These are phyloP conservation scores for Aspergillus niger DNA, from an alignment of 2,329 filamentous ascomycete species.

Conservation along the genomic window DNA sequence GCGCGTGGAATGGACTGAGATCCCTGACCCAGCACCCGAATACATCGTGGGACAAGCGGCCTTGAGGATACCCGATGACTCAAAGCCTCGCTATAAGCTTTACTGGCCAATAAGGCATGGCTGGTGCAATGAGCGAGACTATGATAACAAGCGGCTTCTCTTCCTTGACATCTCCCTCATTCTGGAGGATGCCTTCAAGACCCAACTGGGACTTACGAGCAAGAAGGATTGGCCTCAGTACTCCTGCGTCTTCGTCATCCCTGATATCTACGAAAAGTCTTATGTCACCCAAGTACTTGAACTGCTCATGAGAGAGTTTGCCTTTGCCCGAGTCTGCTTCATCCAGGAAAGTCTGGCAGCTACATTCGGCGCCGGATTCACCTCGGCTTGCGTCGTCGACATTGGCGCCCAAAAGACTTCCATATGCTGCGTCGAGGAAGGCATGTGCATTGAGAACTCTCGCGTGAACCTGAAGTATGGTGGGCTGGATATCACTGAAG, in stretches of 20 bases:
- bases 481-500: constrained; percentile 88
- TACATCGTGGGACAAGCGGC: constrained; percentile 83
- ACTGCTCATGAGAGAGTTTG: constrained; percentile 84
- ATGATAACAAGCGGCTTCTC: constrained; percentile 74
- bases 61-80: constrained; percentile 83
- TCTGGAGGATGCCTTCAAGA: constrained; percentile 80
- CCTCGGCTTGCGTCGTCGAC: constrained; percentile 91
- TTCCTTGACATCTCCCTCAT: constrained; percentile 86
- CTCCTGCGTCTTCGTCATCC: constrained; percentile 95
- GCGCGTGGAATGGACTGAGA: constrained; percentile 92
- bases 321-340: constrained; percentile 86
- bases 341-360: constrained; percentile 95
- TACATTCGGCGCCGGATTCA: constrained; percentile 92
- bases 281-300: constrained; percentile 85
- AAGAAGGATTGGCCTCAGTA: constrained; percentile 86
- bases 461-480: constrained; percentile 94
- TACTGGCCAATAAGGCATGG: constrained; percentile 90
- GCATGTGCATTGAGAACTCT: constrained; percentile 91
- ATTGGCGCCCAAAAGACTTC: constrained; percentile 97
- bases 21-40: constrained; percentile 66
- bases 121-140: constrained; percentile 88
- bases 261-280: constrained; percentile 91
- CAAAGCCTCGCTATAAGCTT: constrained; percentile 83
- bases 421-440: constrained; percentile 94
- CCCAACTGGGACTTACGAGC: constrained; percentile 76